phyloP scores from a whole-genome alignment of 805 yeast genomes.

The Kluyveromyces starmeri region DNA sequence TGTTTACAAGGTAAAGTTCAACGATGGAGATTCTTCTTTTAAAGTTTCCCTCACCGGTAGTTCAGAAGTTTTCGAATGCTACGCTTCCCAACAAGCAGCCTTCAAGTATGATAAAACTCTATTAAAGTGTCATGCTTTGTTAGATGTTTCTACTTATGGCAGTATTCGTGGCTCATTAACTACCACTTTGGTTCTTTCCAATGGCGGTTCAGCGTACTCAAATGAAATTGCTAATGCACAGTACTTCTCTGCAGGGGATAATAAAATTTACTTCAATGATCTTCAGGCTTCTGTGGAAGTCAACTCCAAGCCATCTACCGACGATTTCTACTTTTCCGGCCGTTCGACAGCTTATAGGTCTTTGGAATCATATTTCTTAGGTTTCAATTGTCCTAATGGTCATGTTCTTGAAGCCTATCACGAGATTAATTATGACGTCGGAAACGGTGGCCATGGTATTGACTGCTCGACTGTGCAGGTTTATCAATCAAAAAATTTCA shows the following conservation, averaged over 20 bases:
- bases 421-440: slow-evolving; percentile 14
- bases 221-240: slow-evolving; percentile 29
- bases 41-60: slow-evolving; percentile 20
- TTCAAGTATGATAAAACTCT: slow-evolving; percentile 23
- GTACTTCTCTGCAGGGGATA: slow-evolving; percentile 22
- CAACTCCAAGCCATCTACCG: slow-evolving; percentile 9
- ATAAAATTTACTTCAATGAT: slow-evolving; percentile 20
- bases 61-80: slow-evolving; percentile 24
- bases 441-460: slow-evolving; percentile 13
- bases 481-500: slow-evolving; percentile 22
- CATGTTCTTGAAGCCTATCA: slow-evolving; percentile 23
- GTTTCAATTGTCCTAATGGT: slow-evolving; percentile 28
- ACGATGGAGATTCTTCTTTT: slow-evolving; percentile 13
- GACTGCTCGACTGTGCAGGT: slow-evolving; percentile 16
- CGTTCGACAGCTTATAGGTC: slow-evolving; percentile 29
- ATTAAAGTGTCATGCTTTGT: slow-evolving; percentile 24
- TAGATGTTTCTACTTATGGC: slow-evolving; percentile 12
- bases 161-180: slow-evolving; percentile 25
- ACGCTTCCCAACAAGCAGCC: slow-evolving; percentile 30
- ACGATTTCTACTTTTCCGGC: slow-evolving; percentile 17
- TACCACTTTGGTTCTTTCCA: slow-evolving; percentile 26
- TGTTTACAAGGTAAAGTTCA: slow-evolving; percentile 30
- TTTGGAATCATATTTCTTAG: slow-evolving; percentile 28
- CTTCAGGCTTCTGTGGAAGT: slow-evolving; percentile 21
- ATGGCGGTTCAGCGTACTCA: slow-evolving; percentile 28